Base-by-base conservation (phyloP, 2,329 filamentous ascomycete genomes). In the Colletotrichum higginsianum region DNA sequence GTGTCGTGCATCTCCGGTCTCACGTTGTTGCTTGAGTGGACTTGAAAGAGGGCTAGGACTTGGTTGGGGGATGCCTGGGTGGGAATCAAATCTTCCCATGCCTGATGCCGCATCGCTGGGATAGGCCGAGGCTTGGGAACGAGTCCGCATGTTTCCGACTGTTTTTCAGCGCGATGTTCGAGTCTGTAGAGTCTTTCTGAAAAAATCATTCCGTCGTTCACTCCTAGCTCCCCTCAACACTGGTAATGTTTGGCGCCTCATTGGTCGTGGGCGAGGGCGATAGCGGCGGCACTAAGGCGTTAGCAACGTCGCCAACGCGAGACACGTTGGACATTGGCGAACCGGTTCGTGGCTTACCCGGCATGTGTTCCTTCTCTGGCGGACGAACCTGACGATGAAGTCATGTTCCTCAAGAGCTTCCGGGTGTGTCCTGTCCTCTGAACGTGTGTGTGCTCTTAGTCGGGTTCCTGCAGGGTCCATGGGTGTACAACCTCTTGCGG, bases 241-340 rank as follows among this genome's bases (percentile, higher is more conserved):
- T 6, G 23, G 18, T 18, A 2, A 38, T 40, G 9, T 13, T 35
- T 5, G 47, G 4, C 18, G 6, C 3, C 46, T 50, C n/a, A 52
- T 62, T 62, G 60, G 47, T 49, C n/a, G 46, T n/a, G 6, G 21
- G 16, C n/a, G 46, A 21, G 23, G 8, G 15, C 5, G 12, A 57
- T 69, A 69, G 69, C 69, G 47, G 26, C 6, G 18, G 50, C 46
- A 53, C 69, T 72, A 72, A 26, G 18, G 40, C 62, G 40, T 58
- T 69, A 68, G 66, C 44, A 55, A 21, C 30, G 46, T 57, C 18
- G 23, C 42, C 52, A 49, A 60, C 38, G 61, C 58, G 8, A 40
- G 53, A 53, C 58, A 40, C 63, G 60, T 55, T 18, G 23, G 30
- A 26, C 42, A 44, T 67, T 9, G 7, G 26, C 18, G 52, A 64